Conservation (phyloP, 108 stramenopile species). For the Nannochloropsis granulata region DNA sequence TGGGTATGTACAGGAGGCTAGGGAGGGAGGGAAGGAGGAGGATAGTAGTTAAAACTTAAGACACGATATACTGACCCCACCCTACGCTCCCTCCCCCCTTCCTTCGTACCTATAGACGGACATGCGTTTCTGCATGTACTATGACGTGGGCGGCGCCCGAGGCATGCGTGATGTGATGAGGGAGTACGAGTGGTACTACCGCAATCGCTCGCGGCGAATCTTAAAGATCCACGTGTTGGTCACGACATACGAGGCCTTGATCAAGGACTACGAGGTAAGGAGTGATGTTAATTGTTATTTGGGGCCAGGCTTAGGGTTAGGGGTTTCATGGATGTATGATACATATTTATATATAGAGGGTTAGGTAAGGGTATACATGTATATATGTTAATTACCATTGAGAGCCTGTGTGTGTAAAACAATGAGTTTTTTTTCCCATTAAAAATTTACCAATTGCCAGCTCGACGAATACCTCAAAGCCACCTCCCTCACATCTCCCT, state of each 20-base stretch:
- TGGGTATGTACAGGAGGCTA: not conserved
- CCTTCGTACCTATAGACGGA: constrained; percentile 71
- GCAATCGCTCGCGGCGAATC: constrained; percentile 2
- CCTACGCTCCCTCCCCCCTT: not conserved
- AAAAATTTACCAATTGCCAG: no score
- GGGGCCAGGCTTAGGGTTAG: no score
- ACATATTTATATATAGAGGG: no score
- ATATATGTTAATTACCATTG: no score
- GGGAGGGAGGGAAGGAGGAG: not conserved
- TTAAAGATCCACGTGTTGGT: constrained; percentile 61
- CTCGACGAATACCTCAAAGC: no score
- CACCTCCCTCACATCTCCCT: no score
- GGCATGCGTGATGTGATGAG: constrained; percentile 89
- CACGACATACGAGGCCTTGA: constrained; percentile 81
- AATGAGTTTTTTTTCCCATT: no score
- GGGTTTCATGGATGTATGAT: no score
- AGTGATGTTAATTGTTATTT: no score
- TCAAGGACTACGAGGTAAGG: constrained; percentile 48
- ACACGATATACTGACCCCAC: no score
- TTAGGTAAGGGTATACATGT: no score
- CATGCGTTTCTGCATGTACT: constrained; percentile 86
- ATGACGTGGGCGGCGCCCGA: constrained; percentile 64
- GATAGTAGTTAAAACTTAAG: not conserved
- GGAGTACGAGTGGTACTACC: constrained; percentile 92
- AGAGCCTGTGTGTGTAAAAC: no score